A percentile compares a stretch with the other conserved stretches of the same genome.
Evolutionary conservation across 176 grass and related monocot species (phyloP).

Genomic region (Panicum miliaceum): DNA sequence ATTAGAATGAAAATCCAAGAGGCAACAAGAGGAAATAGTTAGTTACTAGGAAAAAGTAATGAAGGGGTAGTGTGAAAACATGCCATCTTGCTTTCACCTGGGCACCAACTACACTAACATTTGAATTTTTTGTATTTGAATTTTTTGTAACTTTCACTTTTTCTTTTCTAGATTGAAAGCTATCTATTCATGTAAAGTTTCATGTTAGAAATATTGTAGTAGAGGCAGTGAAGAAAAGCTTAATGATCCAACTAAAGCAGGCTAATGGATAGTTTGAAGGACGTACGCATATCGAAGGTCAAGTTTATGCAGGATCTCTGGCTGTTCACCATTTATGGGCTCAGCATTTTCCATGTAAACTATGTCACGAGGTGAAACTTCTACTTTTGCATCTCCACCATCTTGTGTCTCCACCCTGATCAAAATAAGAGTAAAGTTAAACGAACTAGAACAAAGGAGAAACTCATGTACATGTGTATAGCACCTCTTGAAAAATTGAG

Average conservation of each 20-base stretch:
- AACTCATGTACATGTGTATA: slow-evolving; percentile 36
- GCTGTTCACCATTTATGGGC: slow-evolving; percentile 76
- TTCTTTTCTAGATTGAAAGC: slow-evolving; percentile 5
- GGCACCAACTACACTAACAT: background rate
- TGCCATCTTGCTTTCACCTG: background rate
- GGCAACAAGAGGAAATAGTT: slow-evolving; percentile 24
- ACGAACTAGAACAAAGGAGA: slow-evolving; percentile 31
- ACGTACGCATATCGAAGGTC: slow-evolving; percentile 96
- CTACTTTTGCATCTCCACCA: slow-evolving; percentile 96
- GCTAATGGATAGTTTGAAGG: slow-evolving; percentile 33
- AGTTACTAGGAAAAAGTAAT: slow-evolving; percentile 20
- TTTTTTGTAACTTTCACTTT: slow-evolving; percentile 6
- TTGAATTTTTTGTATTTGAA: slow-evolving; percentile 17
- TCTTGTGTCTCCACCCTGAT: slow-evolving; percentile 98
- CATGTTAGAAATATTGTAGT: slow-evolving; percentile 22
- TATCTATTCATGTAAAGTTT: slow-evolving; percentile 17
- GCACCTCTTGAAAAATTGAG: slow-evolving; percentile 13
- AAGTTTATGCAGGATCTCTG: slow-evolving; percentile 93
- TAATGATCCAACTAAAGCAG: slow-evolving; percentile 42
- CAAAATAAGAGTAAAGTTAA: slow-evolving; percentile 45
- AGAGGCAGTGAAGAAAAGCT: slow-evolving; percentile 37
- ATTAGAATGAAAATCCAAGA: slow-evolving; percentile 42
- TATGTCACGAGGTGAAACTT: slow-evolving; percentile 98
- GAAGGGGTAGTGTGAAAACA: slow-evolving; percentile 14
- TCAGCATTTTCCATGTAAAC: slow-evolving; percentile 91